Evolutionary conservation across 2,329 filamentous ascomycete genomes (phyloP).

Genomic region (Fusarium setosum): DNA sequence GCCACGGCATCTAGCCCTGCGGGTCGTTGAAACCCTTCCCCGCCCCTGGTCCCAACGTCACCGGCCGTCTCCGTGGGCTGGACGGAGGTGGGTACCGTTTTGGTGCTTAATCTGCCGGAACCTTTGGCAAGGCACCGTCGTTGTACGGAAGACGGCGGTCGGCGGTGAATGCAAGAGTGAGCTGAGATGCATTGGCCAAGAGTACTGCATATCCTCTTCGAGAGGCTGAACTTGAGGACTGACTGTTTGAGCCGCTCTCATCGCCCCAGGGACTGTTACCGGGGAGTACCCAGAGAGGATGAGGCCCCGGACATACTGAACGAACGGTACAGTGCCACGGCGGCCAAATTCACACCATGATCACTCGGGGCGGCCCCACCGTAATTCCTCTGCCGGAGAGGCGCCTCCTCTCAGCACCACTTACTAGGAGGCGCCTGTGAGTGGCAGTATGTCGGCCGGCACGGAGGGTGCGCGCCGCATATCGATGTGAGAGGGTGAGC

Average conservation of each 20-base stretch:
- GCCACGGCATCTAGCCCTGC: conserved; percentile 13
- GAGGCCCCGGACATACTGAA: not conserved
- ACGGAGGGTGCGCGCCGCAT: conserved; percentile 14
- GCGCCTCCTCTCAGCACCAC: conserved; percentile 19
- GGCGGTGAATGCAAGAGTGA: not conserved
- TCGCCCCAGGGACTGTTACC: not conserved
- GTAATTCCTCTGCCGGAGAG: conserved; percentile 26
- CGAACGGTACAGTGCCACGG: conserved; percentile 23
- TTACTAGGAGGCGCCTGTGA: conserved; percentile 14
- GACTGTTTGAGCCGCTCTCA: not conserved
- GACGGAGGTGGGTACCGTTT: conserved; percentile 37
- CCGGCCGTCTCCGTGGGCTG: conserved; percentile 30
- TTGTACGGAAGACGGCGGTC: conserved; percentile 1
- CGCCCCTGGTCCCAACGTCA: conserved; percentile 23
- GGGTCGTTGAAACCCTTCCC: conserved; percentile 22
- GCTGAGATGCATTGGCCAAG: not conserved
- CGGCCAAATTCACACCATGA: conserved; percentile 5
- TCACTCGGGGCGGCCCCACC: conserved; percentile 32
- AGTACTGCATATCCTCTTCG: not conserved
- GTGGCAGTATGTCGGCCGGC: conserved; percentile 15
- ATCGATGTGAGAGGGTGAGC: conserved; percentile 14
- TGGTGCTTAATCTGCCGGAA: conserved; percentile 21
- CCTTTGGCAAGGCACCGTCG: conserved; percentile 6
- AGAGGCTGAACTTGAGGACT: not conserved
- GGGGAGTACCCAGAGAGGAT: not conserved